A percentile compares a stretch with the other conserved stretches of the same genome.
These are phyloP conservation scores for Rhizomucor miehei DNA, from an alignment of 371 early-diverging fungal genomes.

Conservation along the genomic window DNA sequence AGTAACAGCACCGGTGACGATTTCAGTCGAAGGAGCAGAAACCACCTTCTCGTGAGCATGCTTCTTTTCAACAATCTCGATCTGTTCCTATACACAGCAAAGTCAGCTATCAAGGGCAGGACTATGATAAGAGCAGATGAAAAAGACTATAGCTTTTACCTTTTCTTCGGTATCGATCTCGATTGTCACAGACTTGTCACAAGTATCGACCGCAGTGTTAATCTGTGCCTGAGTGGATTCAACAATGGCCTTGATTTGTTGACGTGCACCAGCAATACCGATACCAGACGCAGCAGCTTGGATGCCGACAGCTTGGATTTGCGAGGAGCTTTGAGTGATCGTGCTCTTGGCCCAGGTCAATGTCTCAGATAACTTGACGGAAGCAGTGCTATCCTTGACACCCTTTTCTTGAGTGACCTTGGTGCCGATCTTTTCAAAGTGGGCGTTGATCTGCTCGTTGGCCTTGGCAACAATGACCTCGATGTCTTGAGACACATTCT, in stretches of 20 bases:
- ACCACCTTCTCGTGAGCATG: neutral
- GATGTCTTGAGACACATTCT: conserved; percentile 18
- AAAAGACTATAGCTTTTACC: too few relatives aligned
- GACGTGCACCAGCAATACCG: neutral
- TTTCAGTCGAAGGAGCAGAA: neutral
- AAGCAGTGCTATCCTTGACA: neutral
- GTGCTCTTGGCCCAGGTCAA: conserved; percentile 5
- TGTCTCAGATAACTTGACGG: neutral
- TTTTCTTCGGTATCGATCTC: neutral
- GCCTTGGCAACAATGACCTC: conserved; percentile 28
- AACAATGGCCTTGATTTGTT: conserved; percentile 4
- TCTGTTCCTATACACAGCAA: too few relatives aligned
- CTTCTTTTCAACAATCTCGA: neutral
- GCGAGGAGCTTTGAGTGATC: conserved; percentile 1
- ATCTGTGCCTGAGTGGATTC: conserved; percentile 6
- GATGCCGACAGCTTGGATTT: conserved; percentile 9
- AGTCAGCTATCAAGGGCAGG: too few relatives aligned
- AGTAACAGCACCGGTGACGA: neutral
- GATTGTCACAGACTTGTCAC: conserved; percentile 1
- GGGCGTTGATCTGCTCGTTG: conserved; percentile 4
- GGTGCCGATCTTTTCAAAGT: neutral
- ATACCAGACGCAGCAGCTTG: conserved; percentile 1
- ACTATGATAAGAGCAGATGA: too few relatives aligned
- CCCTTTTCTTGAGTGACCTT: neutral
- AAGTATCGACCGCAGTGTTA: conserved; percentile 1